Percentiles rank a stretch among this genome's conserved stretches.
These are phyloP conservation scores for Setaria italica DNA, from an alignment of 202 grass and related monocot species.

Conservation along the genomic window DNA sequence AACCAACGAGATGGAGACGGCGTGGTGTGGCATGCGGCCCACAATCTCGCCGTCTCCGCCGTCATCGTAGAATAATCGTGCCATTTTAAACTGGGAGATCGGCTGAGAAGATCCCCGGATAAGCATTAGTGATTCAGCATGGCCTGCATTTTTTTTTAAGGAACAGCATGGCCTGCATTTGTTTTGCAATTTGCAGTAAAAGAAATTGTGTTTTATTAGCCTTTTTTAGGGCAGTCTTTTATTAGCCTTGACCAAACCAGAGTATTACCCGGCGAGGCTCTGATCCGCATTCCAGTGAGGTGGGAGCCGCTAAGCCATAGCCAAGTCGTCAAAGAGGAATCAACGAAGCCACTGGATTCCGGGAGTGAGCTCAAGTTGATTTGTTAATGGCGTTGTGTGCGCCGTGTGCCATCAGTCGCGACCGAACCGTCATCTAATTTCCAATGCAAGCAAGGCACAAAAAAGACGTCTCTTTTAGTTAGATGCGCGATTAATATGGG, in stretches of 20 bases:
- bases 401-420: slow-evolving; percentile 26
- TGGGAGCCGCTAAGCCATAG: not conserved
- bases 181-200: not conserved
- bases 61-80: slow-evolving; percentile 6
- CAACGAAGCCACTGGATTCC: slow-evolving; percentile 16
- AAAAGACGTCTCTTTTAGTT: no score
- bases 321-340: slow-evolving; percentile 4
- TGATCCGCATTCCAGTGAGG: not conserved
- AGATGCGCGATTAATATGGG: no score
- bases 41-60: slow-evolving; percentile 26
- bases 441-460: no score
- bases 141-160: no score
- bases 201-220: not conserved
- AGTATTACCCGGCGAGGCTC: not conserved
- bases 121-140: not conserved
- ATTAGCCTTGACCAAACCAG: no score
- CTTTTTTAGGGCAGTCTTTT: no score
- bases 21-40: not conserved
- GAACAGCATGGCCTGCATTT: not conserved
- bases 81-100: not conserved
- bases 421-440: not conserved
- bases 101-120: not conserved
- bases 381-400: not conserved
- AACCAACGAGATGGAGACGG: slow-evolving; percentile 1
- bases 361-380: not conserved